Evolutionary conservation across 345 rosid genomes (phyloP).

Genomic region (Adansonia digitata): DNA sequence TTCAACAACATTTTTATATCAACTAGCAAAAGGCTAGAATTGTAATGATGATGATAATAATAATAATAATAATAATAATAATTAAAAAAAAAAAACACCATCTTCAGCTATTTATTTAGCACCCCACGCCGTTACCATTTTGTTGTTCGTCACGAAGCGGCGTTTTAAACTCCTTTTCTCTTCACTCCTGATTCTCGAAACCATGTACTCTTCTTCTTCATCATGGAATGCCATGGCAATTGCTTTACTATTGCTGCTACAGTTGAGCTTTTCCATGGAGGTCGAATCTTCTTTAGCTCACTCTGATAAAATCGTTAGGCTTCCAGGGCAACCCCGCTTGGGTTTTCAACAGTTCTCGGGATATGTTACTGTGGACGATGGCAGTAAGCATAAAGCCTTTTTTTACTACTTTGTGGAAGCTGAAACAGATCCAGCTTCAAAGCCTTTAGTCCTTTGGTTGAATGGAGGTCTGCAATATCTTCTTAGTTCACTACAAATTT

Average conservation of each 20-base stretch:
- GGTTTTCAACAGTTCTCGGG: slow-evolving; percentile 59
- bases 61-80: no score
- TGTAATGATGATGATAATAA: slow-evolving; percentile 1
- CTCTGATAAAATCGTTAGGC: slow-evolving; percentile 32
- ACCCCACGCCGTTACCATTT: background rate
- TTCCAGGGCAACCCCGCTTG: slow-evolving; percentile 65
- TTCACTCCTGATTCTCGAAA: background rate
- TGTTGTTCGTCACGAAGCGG: slow-evolving; percentile 13
- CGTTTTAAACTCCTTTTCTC: slow-evolving; percentile 1
- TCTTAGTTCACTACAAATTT: background rate
- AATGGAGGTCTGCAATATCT: slow-evolving; percentile 49
- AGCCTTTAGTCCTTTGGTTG: slow-evolving; percentile 75
- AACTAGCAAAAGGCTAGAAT: background rate
- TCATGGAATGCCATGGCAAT: slow-evolving; percentile 24
- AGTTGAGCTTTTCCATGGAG: slow-evolving; percentile 19
- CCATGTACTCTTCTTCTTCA: slow-evolving; percentile 17
- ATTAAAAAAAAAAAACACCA: slow-evolving; percentile 3
- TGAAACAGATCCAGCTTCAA: slow-evolving; percentile 52
- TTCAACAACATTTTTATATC: slow-evolving; percentile 19
- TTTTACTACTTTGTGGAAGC: slow-evolving; percentile 81
- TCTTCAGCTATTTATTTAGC: slow-evolving; percentile 7
- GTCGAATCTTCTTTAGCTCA: slow-evolving; percentile 27
- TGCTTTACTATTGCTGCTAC: slow-evolving; percentile 22
- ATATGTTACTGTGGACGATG: slow-evolving; percentile 57
- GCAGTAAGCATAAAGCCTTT: slow-evolving; percentile 42